Base-by-base conservation (phyloP, 805 yeast genomes). In the Candida arabinofermentans region DNA sequence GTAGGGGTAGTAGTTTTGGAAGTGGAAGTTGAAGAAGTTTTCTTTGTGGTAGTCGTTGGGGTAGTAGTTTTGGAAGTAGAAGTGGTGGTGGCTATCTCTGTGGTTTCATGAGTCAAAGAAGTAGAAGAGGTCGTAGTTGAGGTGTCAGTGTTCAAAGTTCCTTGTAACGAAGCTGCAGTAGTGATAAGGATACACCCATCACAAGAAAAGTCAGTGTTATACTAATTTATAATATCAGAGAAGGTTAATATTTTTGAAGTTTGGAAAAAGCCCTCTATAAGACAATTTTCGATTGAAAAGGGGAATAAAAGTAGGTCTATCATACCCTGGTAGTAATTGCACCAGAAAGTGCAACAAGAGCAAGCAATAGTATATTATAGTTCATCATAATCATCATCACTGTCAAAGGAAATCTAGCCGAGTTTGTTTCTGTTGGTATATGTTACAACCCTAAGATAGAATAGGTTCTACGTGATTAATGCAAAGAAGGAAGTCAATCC, bases 141-240 rank as follows among this genome's bases (percentile, higher is more conserved):
- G 17, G 55, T 44, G 30, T 45, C 47, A n/a, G 54, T 53, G 34
- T 47, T 50, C 13, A 50, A 8, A 3, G 61, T 58, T 5, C 64
- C 61, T 24, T 42, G 50, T 14, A 55, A 42, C 19, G 55, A 49
- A 2, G 44, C 34, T 12, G 53, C 55, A 2, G 64, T 60, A 5
- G 64, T 58, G 38, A 59, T 59, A 19, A 56, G 19, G 7, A 48
- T 39, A 37, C 63, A 56, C 2, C 59, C 58, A 39, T 43, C 56
- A 39, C 62, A 58, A 5, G 50, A 34, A 35, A 59, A 58, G 10
- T 53, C 65, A 4, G 60, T 34, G 32, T 58, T 57, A 22, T 39
- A 52, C 61, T 58, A 23, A 9, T 10, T 12, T 17, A 16, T 13
- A 17, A 26, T 13, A 26, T 12, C 7, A 8, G 27, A 3, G 12